These are phyloP conservation scores for Ustilago trichophora DNA, from an alignment of 1,284 basidiomycete genomes.

Conservation along the genomic window DNA sequence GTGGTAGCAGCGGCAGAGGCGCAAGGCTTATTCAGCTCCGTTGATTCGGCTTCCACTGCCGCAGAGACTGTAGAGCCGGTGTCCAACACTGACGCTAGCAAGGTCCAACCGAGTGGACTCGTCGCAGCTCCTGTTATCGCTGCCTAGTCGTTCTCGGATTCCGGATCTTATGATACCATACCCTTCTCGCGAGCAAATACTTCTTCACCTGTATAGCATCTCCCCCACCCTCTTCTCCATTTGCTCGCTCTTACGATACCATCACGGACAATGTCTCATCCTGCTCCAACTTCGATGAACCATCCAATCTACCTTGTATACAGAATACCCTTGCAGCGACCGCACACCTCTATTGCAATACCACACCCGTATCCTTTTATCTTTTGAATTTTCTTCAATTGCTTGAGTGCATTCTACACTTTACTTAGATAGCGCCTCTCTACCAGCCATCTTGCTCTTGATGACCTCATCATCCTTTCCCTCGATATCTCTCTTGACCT, in stretches of 20 bases:
- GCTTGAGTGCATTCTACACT: background rate
- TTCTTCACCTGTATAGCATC: too few relatives aligned
- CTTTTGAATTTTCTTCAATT: background rate
- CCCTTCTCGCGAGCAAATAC: too few relatives aligned
- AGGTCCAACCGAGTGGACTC: background rate
- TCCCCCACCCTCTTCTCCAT: too few relatives aligned
- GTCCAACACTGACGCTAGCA: background rate
- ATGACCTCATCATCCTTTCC: conserved; percentile 14
- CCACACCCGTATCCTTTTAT: background rate
- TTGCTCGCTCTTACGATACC: background rate
- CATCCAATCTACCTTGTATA: too few relatives aligned
- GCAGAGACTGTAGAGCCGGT: conserved; percentile 1
- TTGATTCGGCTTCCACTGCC: conserved; percentile 8
- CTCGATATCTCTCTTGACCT: conserved; percentile 53
- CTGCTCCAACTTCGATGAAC: background rate
- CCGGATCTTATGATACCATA: background rate
- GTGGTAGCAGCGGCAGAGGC: background rate
- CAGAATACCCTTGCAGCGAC: too few relatives aligned
- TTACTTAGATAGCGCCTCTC: conserved; percentile 29
- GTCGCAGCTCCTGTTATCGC: conserved; percentile 6
- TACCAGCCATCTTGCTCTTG: conserved; percentile 16
- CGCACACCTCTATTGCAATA: too few relatives aligned
- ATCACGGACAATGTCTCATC: background rate
- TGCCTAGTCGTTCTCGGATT: background rate
- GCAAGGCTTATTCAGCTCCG: background rate